Evolutionary conservation across 2,329 filamentous ascomycete genomes (phyloP).

Genomic region (Cadophora malorum): DNA sequence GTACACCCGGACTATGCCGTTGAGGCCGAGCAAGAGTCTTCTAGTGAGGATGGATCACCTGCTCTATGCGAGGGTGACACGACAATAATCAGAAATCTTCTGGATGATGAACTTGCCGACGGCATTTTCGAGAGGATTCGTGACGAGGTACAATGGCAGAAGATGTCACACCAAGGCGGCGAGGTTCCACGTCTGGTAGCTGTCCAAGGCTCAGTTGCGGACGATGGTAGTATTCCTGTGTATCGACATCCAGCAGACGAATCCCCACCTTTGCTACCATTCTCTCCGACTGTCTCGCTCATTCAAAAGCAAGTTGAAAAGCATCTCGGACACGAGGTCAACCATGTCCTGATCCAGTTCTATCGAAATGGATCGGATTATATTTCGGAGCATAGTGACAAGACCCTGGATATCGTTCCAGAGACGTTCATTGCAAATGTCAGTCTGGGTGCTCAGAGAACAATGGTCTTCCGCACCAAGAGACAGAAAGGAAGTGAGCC

Average conservation of each 20-base stretch:
- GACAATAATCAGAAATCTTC: constrained; percentile 71
- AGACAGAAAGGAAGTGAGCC: constrained; percentile 55
- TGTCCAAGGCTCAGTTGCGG: constrained; percentile 76
- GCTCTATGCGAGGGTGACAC: constrained; percentile 83
- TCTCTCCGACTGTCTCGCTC: constrained; percentile 73
- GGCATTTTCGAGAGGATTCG: constrained; percentile 73
- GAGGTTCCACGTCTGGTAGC: constrained; percentile 91
- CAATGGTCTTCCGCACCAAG: constrained; percentile 89
- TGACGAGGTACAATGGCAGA: constrained; percentile 83
- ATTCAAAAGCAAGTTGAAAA: constrained; percentile 75
- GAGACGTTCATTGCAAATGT: constrained; percentile 89
- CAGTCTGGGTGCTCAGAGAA: constrained; percentile 88
- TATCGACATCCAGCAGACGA: constrained; percentile 95
- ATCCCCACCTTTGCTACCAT: constrained; percentile 76
- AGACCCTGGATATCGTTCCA: constrained; percentile 87
- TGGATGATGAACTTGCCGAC: constrained; percentile 62
- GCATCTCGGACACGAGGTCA: constrained; percentile 78
- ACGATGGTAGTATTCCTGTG: constrained; percentile 80
- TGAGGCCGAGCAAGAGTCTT: constrained; percentile 26
- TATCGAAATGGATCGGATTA: constrained; percentile 90
- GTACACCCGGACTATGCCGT: constrained; percentile 13
- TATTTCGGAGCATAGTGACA: constrained; percentile 97
- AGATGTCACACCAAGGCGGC: constrained; percentile 90
- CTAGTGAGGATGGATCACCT: constrained; percentile 28
- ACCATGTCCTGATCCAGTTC: constrained; percentile 91